Base-by-base conservation (phyloP, 2,329 filamentous ascomycete genomes). In the Elsinoe perseae region DNA sequence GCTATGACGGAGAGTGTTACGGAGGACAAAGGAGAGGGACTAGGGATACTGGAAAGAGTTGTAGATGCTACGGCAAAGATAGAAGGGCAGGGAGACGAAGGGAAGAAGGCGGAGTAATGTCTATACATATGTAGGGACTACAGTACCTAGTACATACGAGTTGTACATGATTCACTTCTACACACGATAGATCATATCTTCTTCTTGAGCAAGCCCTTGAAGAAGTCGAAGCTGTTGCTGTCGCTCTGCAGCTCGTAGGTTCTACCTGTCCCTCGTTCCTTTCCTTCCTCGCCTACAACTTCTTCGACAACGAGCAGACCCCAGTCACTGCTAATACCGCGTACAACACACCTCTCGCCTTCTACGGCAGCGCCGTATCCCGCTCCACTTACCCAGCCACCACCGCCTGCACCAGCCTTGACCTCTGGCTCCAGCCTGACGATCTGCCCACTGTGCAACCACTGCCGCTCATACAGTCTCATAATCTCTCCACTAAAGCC, bases 171-270 rank as follows among this genome's bases (percentile, higher is more conserved):
- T 36, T 36, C 32, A 36, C 12, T 6, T 36, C 32, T 36, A 36
- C 12, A 36, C 10, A 14, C n/a, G 3, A 6, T 9, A 36, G 9
- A 36, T 60, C 38, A 90, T 1, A 84, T 70, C 76, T 95, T 97
- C 65, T 85, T 81, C 75, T 83, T 89, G 18, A 98, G 75, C 64
- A 98, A 67, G 0, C 93, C 93, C 67, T 82, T 88, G 74, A 95
- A 95, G 70, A 95, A 98, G 72, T 98, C 93, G 75, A 98, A 98
- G 70, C 91, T 96, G 67, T 98, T 98, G 68, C 91, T 89, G 70
- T 98, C 93, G 69, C 90, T 96, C 75, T 96, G 91, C 72, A 98
- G 72, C 64, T 86, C 82, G 80, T 87, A 92, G 50, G 86, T 76
- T 71, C 80, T 87, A 0, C 92, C 91, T 0, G 88, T 95, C 1